These are phyloP conservation scores for Boletus patriciae DNA, from an alignment of 768 basidiomycete species.

Conservation along the genomic window DNA sequence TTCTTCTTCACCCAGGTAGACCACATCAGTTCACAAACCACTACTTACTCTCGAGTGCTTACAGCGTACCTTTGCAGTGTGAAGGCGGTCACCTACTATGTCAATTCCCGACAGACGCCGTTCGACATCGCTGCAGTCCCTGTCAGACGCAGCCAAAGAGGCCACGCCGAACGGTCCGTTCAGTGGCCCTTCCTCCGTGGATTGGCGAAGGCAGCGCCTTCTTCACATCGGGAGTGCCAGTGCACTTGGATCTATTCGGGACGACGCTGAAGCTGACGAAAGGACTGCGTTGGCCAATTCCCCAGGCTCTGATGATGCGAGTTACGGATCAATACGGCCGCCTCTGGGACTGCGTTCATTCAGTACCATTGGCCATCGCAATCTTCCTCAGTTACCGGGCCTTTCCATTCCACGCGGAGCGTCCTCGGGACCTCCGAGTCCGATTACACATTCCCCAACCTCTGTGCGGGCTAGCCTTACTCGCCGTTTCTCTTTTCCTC, in stretches of 20 bases:
- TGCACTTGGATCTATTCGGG: not conserved
- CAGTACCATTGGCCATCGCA: conserved; percentile 36
- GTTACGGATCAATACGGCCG: conserved; percentile 58
- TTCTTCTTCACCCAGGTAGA: not conserved
- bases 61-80: not conserved
- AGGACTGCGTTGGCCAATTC: conserved; percentile 35
- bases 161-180: conserved; percentile 36
- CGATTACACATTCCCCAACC: conserved; percentile 33
- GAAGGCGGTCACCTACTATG: conserved; percentile 14
- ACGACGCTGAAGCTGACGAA: conserved; percentile 30
- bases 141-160: conserved; percentile 11
- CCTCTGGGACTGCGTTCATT: conserved; percentile 27
- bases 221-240: conserved; percentile 47
- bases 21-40: not conserved
- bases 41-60: not conserved
- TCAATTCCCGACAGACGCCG: conserved; percentile 13
- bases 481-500: conserved; percentile 38
- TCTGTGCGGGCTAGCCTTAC: conserved; percentile 37
- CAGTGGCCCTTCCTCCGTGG: conserved; percentile 53
- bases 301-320: conserved; percentile 23
- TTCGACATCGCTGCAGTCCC: conserved; percentile 24
- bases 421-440: conserved; percentile 39
- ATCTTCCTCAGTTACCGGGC: conserved; percentile 38
- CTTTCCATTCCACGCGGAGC: conserved; percentile 34
- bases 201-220: conserved; percentile 61